phyloP scores from a whole-genome alignment of 129 eudicot species.

The Artemisia tridentata region DNA sequence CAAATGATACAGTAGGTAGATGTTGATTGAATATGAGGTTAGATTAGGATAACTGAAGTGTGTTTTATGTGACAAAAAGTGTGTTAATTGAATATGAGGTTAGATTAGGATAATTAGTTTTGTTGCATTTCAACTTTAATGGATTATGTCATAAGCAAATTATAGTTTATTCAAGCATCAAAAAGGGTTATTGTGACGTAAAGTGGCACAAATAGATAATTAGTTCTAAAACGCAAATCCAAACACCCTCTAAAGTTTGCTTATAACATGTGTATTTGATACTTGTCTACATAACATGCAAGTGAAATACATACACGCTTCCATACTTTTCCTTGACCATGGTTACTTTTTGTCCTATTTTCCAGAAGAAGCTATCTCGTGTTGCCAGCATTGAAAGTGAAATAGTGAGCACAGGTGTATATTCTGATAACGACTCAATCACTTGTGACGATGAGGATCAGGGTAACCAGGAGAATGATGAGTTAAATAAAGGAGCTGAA shows the following conservation, averaged over 20 bases:
- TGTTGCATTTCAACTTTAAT: neutral
- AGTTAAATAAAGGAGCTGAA: conserved; percentile 50
- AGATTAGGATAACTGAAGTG: too few species aligned
- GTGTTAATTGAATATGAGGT: too few species aligned
- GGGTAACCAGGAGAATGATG: conserved; percentile 50
- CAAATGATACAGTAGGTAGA: too few species aligned
- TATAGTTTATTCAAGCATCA: neutral
- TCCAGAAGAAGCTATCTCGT: too few species aligned
- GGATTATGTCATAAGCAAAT: neutral
- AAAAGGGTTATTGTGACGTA: neutral
- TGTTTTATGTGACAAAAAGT: too few species aligned
- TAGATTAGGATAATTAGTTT: neutral
- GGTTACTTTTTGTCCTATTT: conserved; percentile 15
- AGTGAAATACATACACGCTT: neutral
- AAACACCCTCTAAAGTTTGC: too few species aligned
- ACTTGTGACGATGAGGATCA: conserved; percentile 49
- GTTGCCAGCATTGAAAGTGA: conserved; percentile 69
- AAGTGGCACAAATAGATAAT: neutral
- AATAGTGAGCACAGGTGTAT: conserved; percentile 34
- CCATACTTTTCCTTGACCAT: neutral
- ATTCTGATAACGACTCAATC: conserved; percentile 60
- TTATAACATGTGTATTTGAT: conserved; percentile 3
- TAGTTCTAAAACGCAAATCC: too few species aligned
- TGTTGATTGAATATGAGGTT: too few species aligned
- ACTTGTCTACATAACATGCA: neutral